These are phyloP conservation scores for Pseudogymnoascus sp. DNA, from an alignment of 2,329 filamentous ascomycete genomes.

Conservation along the genomic window DNA sequence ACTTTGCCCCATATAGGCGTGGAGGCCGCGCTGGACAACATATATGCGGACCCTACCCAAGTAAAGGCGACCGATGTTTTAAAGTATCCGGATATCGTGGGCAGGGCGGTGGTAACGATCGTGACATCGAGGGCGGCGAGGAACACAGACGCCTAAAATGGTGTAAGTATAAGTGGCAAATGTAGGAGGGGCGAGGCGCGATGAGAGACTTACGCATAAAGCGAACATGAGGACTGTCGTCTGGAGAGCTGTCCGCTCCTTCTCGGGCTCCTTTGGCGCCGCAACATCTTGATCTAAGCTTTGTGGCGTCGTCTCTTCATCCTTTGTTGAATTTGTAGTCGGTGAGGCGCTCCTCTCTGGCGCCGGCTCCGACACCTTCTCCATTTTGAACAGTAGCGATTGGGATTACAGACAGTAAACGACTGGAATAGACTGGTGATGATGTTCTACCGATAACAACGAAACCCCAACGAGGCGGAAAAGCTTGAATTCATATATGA, in stretches of 20 bases:
- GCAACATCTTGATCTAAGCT: background rate
- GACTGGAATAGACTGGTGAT: background rate
- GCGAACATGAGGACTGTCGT: constrained; percentile 27
- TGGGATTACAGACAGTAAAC: background rate
- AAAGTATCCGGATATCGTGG: constrained; percentile 49
- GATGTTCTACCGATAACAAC: background rate
- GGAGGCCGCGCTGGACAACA: constrained; percentile 60
- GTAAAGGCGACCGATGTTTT: constrained; percentile 48
- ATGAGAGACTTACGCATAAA: constrained; percentile 26
- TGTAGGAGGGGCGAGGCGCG: constrained; percentile 9
- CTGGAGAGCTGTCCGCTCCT: constrained; percentile 24
- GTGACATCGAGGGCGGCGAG: constrained; percentile 34
- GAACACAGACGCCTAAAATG: constrained; percentile 10
- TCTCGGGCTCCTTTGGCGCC: constrained; percentile 21
- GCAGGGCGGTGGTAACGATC: constrained; percentile 54
- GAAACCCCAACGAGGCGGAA: background rate
- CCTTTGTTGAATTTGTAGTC: background rate
- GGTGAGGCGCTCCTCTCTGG: background rate
- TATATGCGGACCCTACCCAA: constrained; percentile 70
- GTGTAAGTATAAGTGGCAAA: background rate
- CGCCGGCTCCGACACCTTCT: background rate
- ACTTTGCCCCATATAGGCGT: constrained; percentile 64
- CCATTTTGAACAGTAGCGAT: background rate
- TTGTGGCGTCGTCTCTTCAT: background rate
- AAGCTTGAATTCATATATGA: background rate